Conservation (phyloP, 2,329 filamentous ascomycete genomes). For the Cladophialophora chaetospira region DNA sequence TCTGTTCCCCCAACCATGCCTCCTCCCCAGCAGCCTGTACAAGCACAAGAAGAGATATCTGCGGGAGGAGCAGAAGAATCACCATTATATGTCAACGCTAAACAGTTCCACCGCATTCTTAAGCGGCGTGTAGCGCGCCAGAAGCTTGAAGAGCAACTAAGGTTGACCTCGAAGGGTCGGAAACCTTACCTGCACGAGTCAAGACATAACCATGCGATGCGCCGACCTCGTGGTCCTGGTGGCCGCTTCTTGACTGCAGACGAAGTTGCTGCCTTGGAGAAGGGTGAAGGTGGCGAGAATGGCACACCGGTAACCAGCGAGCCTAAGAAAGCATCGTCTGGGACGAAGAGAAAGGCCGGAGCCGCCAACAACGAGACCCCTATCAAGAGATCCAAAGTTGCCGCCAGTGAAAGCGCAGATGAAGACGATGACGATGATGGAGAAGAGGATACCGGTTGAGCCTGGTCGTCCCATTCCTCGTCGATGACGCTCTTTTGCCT, state of each 20-base stretch:
- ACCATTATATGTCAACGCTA: constrained; percentile 95
- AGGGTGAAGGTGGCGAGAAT: constrained; percentile 47
- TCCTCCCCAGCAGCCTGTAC: constrained; percentile 56
- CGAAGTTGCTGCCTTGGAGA: constrained; percentile 88
- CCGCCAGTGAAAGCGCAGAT: constrained; percentile 51
- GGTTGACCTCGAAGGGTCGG: constrained; percentile 89
- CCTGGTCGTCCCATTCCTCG: background rate
- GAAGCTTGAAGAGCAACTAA: constrained; percentile 86
- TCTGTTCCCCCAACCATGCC: constrained; percentile 53
- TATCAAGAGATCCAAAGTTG: constrained; percentile 55
- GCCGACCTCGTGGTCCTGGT: constrained; percentile 86
- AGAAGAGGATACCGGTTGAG: constrained; percentile 46
- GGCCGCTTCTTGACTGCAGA: constrained; percentile 95
- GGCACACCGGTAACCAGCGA: constrained; percentile 35
- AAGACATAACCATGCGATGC: constrained; percentile 97
- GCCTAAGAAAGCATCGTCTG: constrained; percentile 37
- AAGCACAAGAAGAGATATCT: constrained; percentile 74
- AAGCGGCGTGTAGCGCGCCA: constrained; percentile 92
- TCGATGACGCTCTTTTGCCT: constrained; percentile 10
- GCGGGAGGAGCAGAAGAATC: constrained; percentile 77
- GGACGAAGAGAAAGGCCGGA: constrained; percentile 56
- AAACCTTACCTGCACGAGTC: constrained; percentile 98
- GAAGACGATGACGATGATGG: constrained; percentile 58
- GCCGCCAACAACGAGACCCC: constrained; percentile 48
- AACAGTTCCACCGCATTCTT: constrained; percentile 96